Conservation (phyloP, 23 red algal genomes). For the Gracilaria gracilis region DNA sequence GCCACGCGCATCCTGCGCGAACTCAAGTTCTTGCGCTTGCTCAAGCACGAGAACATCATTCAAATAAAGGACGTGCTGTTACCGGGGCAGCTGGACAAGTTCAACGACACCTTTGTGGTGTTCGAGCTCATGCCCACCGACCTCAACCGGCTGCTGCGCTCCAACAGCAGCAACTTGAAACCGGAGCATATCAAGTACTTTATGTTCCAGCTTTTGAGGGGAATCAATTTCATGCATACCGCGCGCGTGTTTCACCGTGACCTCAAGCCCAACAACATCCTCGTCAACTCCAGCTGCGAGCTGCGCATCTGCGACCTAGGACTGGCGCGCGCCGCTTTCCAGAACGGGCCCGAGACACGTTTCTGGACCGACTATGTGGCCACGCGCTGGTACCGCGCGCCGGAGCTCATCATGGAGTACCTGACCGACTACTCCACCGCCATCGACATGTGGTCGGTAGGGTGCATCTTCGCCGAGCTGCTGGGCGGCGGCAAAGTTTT, state of each 20-base stretch:
- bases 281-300: conserved; percentile 84
- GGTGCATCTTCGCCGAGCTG: conserved; percentile 97
- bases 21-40: conserved; percentile 92
- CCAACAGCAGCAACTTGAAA: conserved; percentile 59
- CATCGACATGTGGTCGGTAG: conserved; percentile 96
- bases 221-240: conserved; percentile 89
- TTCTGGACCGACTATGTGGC: conserved; percentile 99
- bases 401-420: conserved; percentile 89
- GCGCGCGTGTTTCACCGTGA: conserved; percentile 94
- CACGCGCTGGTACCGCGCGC: conserved; percentile 97
- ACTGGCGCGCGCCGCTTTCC: conserved; percentile 91
- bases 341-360: conserved; percentile 73
- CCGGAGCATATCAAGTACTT: conserved; percentile 75
- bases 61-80: conserved; percentile 86
- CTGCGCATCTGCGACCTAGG: conserved; percentile 98
- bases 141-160: conserved; percentile 77
- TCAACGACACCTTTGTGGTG: conserved; percentile 96
- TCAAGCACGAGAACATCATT: conserved; percentile 93
- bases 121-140: conserved; percentile 97
- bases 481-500: conserved; percentile 79
- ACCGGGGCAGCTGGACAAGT: conserved; percentile 80
- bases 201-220: conserved; percentile 92
- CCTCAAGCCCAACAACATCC: conserved; percentile 97
- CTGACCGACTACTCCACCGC: conserved; percentile 89
- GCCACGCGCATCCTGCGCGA: conserved; percentile 91